phyloP scores from a whole-genome alignment of 1,139 yeast species.

The Komagataea norvegica region DNA sequence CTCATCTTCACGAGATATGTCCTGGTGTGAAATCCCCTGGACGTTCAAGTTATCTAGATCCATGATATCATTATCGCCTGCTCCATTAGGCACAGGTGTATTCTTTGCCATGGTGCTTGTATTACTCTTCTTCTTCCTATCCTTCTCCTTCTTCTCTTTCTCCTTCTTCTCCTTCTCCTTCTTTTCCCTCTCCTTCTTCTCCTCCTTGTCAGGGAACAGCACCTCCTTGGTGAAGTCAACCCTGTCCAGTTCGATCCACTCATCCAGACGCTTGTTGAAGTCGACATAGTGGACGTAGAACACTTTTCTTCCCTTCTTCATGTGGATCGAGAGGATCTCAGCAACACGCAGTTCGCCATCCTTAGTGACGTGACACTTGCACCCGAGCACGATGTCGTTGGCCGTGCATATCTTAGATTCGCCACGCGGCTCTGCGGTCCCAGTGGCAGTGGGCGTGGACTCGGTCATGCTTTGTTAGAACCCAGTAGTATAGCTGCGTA shows the following conservation, averaged over 20 bases:
- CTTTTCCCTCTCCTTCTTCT: slow-evolving; percentile 49
- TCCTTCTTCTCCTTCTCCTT: slow-evolving; percentile 33
- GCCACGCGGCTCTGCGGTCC: slow-evolving; percentile 7
- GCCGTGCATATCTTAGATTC: slow-evolving; percentile 27
- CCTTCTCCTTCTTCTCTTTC: slow-evolving; percentile 27
- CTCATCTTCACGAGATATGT: slow-evolving; percentile 82
- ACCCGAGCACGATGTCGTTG: slow-evolving; percentile 60
- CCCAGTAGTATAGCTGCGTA: too few relatives aligned
- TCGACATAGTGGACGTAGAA: slow-evolving; percentile 94
- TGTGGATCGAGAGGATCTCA: slow-evolving; percentile 75
- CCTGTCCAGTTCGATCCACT: slow-evolving; percentile 76
- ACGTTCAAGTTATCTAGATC: slow-evolving; percentile 84
- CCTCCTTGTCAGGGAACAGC: slow-evolving; percentile 60
- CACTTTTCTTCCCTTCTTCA: slow-evolving; percentile 69
- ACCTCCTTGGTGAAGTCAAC: slow-evolving; percentile 68
- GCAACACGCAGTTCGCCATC: slow-evolving; percentile 79
- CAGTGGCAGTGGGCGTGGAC: background rate
- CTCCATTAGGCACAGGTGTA: slow-evolving; percentile 20
- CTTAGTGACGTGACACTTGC: slow-evolving; percentile 75
- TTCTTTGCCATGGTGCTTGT: slow-evolving; percentile 12
- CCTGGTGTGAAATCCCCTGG: slow-evolving; percentile 69
- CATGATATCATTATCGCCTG: slow-evolving; percentile 58
- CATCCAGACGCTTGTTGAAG: slow-evolving; percentile 90
- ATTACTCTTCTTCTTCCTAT: slow-evolving; percentile 29
- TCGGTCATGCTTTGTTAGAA: too few relatives aligned